Evolutionary conservation across 768 basidiomycete genomes (phyloP).

Genomic region (Pleurotus tuber-regium): DNA sequence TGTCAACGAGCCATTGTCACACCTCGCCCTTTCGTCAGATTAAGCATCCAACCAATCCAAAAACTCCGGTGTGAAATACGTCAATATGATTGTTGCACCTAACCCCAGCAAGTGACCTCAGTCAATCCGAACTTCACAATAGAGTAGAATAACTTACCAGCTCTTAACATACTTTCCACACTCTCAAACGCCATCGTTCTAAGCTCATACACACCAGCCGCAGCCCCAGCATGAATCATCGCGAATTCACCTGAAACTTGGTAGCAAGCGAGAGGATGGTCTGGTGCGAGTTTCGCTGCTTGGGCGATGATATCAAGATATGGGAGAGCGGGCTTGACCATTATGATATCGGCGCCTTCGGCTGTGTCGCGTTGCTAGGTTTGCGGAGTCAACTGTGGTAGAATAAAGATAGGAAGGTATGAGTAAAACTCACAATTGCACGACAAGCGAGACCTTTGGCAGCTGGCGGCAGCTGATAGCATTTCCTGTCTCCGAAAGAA

Average conservation of each 20-base stretch:
- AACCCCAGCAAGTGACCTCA: too few species aligned
- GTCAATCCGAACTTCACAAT: background rate
- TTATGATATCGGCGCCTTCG: slow-evolving; percentile 97
- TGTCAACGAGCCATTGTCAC: too few species aligned
- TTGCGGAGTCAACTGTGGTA: slow-evolving; percentile 7
- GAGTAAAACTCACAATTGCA: slow-evolving; percentile 69
- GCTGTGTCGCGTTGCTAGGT: slow-evolving; percentile 76
- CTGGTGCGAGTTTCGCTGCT: slow-evolving; percentile 73
- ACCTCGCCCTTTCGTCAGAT: background rate
- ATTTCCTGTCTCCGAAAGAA: slow-evolving; percentile 93
- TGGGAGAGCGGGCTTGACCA: slow-evolving; percentile 96
- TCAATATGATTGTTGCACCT: slow-evolving; percentile 89
- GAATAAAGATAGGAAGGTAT: background rate
- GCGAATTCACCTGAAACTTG: slow-evolving; percentile 98
- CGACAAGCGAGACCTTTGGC: slow-evolving; percentile 89
- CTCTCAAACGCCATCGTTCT: slow-evolving; percentile 94
- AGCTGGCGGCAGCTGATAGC: slow-evolving; percentile 92
- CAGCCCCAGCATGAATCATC: slow-evolving; percentile 94
- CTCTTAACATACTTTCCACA: slow-evolving; percentile 87
- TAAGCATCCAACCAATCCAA: slow-evolving; percentile 68
- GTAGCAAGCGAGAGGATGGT: slow-evolving; percentile 95
- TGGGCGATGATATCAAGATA: slow-evolving; percentile 97
- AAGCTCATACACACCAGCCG: slow-evolving; percentile 90
- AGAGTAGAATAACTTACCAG: slow-evolving; percentile 53
- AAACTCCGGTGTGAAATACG: slow-evolving; percentile 97